These are phyloP conservation scores for Shiraia sp. DNA, from an alignment of 2,329 filamentous ascomycete genomes.

Conservation along the genomic window DNA sequence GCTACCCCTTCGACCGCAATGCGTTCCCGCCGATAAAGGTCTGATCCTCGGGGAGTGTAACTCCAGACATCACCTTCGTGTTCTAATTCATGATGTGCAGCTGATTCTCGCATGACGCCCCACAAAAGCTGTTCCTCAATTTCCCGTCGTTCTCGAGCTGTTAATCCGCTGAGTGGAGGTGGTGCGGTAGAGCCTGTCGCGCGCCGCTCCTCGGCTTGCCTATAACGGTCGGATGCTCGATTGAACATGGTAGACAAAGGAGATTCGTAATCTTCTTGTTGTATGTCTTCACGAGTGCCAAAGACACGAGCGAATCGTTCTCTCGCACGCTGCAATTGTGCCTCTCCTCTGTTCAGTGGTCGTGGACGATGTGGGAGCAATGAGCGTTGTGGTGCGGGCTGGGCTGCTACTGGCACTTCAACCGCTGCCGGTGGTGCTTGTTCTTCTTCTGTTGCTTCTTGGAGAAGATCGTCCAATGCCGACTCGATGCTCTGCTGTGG, in stretches of 20 bases:
- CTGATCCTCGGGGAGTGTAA: slow-evolving; percentile 13
- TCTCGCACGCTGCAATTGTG: slow-evolving; percentile 25
- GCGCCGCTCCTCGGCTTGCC: slow-evolving; percentile 45
- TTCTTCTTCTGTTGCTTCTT: slow-evolving; percentile 30
- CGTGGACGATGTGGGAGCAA: slow-evolving; percentile 10
- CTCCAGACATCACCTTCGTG: slow-evolving; percentile 26
- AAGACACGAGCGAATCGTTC: slow-evolving; percentile 46
- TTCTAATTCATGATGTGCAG: slow-evolving; percentile 12
- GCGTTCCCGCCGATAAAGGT: background rate
- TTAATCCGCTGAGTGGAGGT: slow-evolving; percentile 23
- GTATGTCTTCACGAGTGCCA: slow-evolving; percentile 52
- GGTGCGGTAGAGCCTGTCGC: slow-evolving; percentile 24
- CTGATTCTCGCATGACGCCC: slow-evolving; percentile 37
- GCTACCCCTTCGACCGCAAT: background rate
- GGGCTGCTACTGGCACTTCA: slow-evolving; percentile 1
- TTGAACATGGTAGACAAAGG: slow-evolving; percentile 54
- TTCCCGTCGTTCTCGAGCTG: slow-evolving; percentile 30
- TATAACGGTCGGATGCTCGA: slow-evolving; percentile 49
- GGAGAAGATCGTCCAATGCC: slow-evolving; percentile 38
- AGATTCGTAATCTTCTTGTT: slow-evolving; percentile 53
- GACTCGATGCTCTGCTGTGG: slow-evolving; percentile 39
- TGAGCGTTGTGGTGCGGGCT: background rate
- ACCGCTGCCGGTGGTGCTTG: background rate
- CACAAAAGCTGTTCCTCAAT: slow-evolving; percentile 39
- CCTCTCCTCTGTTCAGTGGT: slow-evolving; percentile 19